These are phyloP conservation scores for Magnaporthales sp. DNA, from an alignment of 2,329 filamentous ascomycete genomes.

Conservation along the genomic window DNA sequence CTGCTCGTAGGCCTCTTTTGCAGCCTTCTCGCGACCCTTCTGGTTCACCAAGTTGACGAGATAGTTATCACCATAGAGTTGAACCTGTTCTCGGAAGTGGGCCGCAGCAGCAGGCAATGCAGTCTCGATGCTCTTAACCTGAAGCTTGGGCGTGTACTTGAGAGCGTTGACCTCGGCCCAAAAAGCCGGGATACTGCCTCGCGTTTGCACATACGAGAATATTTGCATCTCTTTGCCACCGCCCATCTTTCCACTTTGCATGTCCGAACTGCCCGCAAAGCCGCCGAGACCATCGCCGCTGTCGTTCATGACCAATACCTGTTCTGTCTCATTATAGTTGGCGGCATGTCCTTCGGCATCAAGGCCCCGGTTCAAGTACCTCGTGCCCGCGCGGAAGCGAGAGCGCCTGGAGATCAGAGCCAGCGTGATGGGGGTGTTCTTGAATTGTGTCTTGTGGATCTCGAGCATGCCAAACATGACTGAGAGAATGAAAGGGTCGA, in stretches of 20 bases:
- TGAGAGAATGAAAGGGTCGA: slow-evolving; percentile 88
- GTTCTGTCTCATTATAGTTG: slow-evolving; percentile 98
- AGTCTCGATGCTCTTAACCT: slow-evolving; percentile 76
- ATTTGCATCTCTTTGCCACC: slow-evolving; percentile 75
- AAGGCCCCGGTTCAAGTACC: slow-evolving; percentile 90
- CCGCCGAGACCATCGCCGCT: slow-evolving; percentile 62
- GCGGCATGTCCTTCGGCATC: slow-evolving; percentile 93
- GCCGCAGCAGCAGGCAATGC: slow-evolving; percentile 70
- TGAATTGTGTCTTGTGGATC: slow-evolving; percentile 79
- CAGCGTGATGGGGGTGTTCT: slow-evolving; percentile 75
- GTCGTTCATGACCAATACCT: slow-evolving; percentile 85
- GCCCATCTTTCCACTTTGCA: slow-evolving; percentile 63
- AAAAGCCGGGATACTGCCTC: slow-evolving; percentile 90
- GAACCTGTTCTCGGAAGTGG: slow-evolving; percentile 92
- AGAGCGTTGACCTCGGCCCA: slow-evolving; percentile 96
- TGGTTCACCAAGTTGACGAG: slow-evolving; percentile 97
- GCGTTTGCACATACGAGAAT: slow-evolving; percentile 89
- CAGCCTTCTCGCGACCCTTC: slow-evolving; percentile 77
- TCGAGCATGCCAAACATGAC: slow-evolving; percentile 96
- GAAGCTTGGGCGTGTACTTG: slow-evolving; percentile 82
- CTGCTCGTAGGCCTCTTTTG: slow-evolving; percentile 92
- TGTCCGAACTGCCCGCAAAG: slow-evolving; percentile 67
- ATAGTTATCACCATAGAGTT: slow-evolving; percentile 91
- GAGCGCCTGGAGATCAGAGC: slow-evolving; percentile 83
- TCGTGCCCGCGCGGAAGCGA: slow-evolving; percentile 77